Evolutionary conservation across 1,284 basidiomycete species (phyloP), one percentile per base, ranked within the genome.

Genomic region (Apiotrichum gracile): DNA sequence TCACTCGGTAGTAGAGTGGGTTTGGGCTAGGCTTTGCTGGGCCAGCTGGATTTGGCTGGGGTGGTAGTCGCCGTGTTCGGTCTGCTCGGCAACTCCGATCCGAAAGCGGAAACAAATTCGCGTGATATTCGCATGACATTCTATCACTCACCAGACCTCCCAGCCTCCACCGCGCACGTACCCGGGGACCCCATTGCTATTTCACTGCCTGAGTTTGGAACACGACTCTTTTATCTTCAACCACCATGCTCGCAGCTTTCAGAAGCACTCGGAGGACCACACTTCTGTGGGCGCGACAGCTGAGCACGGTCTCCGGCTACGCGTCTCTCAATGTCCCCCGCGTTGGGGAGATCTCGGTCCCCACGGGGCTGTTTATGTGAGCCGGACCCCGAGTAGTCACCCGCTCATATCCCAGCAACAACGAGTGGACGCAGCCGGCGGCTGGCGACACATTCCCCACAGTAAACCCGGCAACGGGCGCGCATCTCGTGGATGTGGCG

Each of bases 281-380:
- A 5, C 40, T 6, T 26, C 40, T 27, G 29, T 19, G 19, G 4
- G 5, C 17, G 21, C 40, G 27, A 13, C n/a, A 16, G 17, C 17
- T 45, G 13, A 6, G 26, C 17, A 8, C 43, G 21, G 12, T 31
- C 41, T 4, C 41, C 21, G 29, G 19, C 5, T 45, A 63, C 55
- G 51, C 58, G 13, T 46, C 61, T 31, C 33, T 68, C 21, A 35
- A 56, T 12, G 61, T 66, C 5, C 63, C 63, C 33, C 39, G 44
- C 31, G 47, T 62, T 16, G 65, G 65, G 33, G 76, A 78, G 65
- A 76, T 89, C 51, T 77, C 77, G 29, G 78, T 90, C 26, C 84
- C 84, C 16, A 89, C 87, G 4, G 90, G 89, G 33, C 81, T 94
- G 37, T 94, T 93, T 79, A 94, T 96, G 68, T 72, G 45, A 55